Conservation (phyloP, 805 yeast genomes). For the Starmerella floris region DNA sequence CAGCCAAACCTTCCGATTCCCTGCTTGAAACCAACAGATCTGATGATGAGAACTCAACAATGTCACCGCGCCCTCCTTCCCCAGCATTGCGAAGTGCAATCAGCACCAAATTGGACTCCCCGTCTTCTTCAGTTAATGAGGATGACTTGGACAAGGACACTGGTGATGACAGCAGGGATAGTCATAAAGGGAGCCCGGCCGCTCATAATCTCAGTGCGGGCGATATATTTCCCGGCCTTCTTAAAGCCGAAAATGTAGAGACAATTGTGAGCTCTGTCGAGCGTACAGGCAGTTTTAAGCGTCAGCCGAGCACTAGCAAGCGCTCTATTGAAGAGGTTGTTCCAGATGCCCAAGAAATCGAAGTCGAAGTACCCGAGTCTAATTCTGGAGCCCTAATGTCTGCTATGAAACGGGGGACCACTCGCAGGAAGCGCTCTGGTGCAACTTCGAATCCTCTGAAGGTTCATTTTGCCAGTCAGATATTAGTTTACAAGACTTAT, state of each 20-base stretch:
- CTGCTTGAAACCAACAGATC: no score
- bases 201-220: conserved; percentile 14
- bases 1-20: no score
- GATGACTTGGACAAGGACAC: neutral
- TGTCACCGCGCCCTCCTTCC: conserved; percentile 10
- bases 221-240: conserved; percentile 14
- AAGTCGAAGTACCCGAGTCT: conserved; percentile 11
- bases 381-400: neutral
- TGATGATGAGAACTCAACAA: no score
- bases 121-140: neutral
- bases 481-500: conserved; percentile 74
- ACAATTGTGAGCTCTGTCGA: conserved; percentile 27
- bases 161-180: neutral
- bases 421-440: conserved; percentile 5
- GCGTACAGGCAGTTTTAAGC: conserved; percentile 26
- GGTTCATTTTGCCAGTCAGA: conserved; percentile 54
- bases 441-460: neutral
- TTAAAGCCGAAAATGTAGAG: conserved; percentile 22
- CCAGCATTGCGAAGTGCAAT: conserved; percentile 8
- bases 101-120: neutral
- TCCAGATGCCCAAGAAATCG: conserved; percentile 25
- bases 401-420: neutral
- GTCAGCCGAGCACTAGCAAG: conserved; percentile 23
- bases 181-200: neutral
- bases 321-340: conserved; percentile 21